Base-by-base conservation (phyloP, 495 filamentous ascomycete genomes). In the Tricharina praecox region DNA sequence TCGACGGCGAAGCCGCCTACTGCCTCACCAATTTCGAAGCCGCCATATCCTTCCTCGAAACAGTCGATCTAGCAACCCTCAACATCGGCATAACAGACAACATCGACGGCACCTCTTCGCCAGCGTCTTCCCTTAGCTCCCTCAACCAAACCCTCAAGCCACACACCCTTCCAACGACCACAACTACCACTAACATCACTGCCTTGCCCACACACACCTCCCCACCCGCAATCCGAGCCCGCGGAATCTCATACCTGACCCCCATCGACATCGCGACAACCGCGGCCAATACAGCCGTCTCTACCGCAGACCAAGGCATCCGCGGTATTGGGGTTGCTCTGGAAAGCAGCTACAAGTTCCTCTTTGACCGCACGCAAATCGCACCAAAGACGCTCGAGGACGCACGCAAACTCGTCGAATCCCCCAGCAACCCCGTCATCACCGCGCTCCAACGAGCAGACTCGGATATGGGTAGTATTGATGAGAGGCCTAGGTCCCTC, bases 11-110 rank as follows among this genome's bases (percentile, higher is more conserved):
- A 62, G 81, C 82, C 9, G 87, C 90, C 15, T 99, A 96, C 61
- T 96, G 90, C 54, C 70, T 99, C 32, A 94, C 90, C 10, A 96
- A 90, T 56, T 77, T 96, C 9, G 90, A 99, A 65, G 90, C 90
- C 4, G 79, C 88, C 39, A 85, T 96, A 36, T 82, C 79, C 45
- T 99, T 99, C 59, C 68, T 99, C n/a, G 88, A 96, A 56, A 95
- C 90, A 20, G 88, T 99, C 23, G 90, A 99, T 60, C 73, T 99
- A 7, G 82, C 86, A 11, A 93, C 79, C 38, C 70, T 99, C 9
- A 77, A 87, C 46, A 80, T 81, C n/a, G n/a, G n/a, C n/a, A n/a
- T n/a, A n/a, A n/a, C n/a, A n/a, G 84, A 93, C 48, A 85, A 88
- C 56, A 58, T 69, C 11, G 67, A 67, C 24, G 67, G 73, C 51